phyloP scores from a whole-genome alignment of 2,329 filamentous ascomycete species.

The Phaeosphaeria sp. region DNA sequence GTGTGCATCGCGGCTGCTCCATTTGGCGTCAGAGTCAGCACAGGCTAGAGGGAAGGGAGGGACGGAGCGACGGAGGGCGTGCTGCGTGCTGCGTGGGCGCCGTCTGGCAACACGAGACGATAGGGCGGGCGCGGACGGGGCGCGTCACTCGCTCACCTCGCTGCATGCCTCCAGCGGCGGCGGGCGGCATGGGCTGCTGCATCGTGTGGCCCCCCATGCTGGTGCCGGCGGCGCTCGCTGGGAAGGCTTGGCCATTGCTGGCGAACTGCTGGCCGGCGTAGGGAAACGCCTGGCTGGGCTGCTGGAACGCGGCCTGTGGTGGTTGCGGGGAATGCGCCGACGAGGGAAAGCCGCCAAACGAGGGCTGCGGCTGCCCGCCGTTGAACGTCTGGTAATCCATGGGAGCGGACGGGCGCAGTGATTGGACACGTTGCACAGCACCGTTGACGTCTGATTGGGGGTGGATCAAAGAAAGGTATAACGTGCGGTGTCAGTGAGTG shows the following conservation, averaged over 20 bases:
- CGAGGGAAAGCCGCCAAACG: constrained; percentile 43
- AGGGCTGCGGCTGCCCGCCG: constrained; percentile 40
- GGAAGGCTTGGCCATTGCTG: constrained; percentile 36
- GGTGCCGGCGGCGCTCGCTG: constrained; percentile 22
- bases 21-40: constrained; percentile 18
- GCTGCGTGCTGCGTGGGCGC: constrained; percentile 2
- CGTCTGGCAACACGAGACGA: constrained; percentile 11
- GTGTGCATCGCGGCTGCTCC: constrained; percentile 35
- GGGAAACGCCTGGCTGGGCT: constrained; percentile 39
- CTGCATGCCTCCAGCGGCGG: constrained; percentile 30
- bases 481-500: constrained; percentile 42
- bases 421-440: constrained; percentile 49
- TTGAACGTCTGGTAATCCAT: constrained; percentile 50
- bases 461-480: constrained; percentile 40
- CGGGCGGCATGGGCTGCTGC: constrained; percentile 38
- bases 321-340: constrained; percentile 44
- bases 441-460: constrained; percentile 47
- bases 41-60: neutral
- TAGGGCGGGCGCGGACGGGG: constrained; percentile 17
- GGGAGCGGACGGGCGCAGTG: constrained; percentile 31
- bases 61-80: too few relatives aligned
- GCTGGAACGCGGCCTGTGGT: constrained; percentile 42
- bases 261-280: constrained; percentile 35
- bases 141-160: constrained; percentile 46
- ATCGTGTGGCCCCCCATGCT: constrained; percentile 20